These are phyloP conservation scores for Leccinum fuscescens DNA, from an alignment of 1,284 basidiomycete species.

Conservation along the genomic window DNA sequence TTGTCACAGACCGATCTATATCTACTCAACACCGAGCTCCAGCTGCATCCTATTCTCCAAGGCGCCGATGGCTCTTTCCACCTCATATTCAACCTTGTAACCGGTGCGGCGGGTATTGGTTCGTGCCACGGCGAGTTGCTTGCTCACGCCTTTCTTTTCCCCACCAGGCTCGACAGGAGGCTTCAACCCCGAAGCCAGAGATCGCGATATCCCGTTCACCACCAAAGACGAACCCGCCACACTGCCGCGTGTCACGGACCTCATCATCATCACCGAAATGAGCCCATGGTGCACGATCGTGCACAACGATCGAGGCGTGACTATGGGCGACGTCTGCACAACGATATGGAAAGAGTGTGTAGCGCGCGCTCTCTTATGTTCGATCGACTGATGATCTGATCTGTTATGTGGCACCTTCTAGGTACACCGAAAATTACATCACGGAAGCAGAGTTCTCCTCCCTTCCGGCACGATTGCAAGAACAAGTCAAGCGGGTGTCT, in stretches of 20 bases:
- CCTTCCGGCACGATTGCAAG: conserved; percentile 61
- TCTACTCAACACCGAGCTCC: conserved; percentile 62
- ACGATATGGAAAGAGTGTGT: conserved; percentile 71
- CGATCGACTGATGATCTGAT: conserved; percentile 11
- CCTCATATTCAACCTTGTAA: conserved; percentile 68
- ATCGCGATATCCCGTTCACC: conserved; percentile 61
- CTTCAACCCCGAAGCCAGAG: conserved; percentile 55
- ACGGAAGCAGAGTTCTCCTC: conserved; percentile 64
- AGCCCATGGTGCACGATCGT: conserved; percentile 81
- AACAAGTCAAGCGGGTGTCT: conserved; percentile 62
- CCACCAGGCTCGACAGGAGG: conserved; percentile 54
- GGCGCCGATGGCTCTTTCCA: conserved; percentile 51
- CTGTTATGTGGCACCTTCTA: conserved; percentile 27
- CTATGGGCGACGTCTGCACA: conserved; percentile 65
- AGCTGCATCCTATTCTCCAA: conserved; percentile 68
- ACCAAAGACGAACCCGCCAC: conserved; percentile 77
- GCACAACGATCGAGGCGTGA: conserved; percentile 69
- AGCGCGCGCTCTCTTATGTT: background rate
- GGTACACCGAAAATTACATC: conserved; percentile 65
- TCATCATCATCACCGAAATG: conserved; percentile 69
- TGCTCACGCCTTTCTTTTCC: background rate
- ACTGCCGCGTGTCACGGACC: conserved; percentile 68
- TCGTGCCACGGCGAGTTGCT: background rate
- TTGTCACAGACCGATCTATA: conserved; percentile 74
- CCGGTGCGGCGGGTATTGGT: conserved; percentile 43